phyloP scores from a whole-genome alignment of 306 rosid genomes.

The Sesbania bispinosa region DNA sequence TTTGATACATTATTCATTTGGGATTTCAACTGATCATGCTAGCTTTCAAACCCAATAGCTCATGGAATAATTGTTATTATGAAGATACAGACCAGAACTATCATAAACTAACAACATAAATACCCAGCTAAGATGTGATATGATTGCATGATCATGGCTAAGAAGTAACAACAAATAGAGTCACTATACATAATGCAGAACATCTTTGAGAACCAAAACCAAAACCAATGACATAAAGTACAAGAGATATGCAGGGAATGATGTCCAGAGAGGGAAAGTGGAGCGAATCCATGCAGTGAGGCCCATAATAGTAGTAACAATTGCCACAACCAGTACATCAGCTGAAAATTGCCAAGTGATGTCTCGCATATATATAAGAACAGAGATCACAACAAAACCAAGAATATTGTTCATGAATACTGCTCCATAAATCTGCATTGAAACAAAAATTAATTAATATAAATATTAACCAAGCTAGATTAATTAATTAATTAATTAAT shows the following conservation, averaged over 20 bases:
- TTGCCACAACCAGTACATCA: constrained; percentile 52
- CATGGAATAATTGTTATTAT: too few species aligned
- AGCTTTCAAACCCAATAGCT: too few species aligned
- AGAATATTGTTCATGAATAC: constrained; percentile 70
- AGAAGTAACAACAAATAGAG: too few species aligned
- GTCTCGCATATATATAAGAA: constrained; percentile 46
- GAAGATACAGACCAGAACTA: too few species aligned
- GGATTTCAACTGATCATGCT: too few species aligned
- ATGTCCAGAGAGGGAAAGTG: constrained; percentile 57
- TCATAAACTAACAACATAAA: too few species aligned
- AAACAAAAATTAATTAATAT: neutral
- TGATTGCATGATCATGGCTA: too few species aligned
- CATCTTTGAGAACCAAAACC: constrained; percentile 42
- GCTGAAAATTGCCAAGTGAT: constrained; percentile 63
- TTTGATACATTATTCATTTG: too few species aligned
- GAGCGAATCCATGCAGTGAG: constrained; percentile 31
- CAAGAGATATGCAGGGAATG: constrained; percentile 41
- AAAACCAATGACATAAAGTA: constrained; percentile 46
- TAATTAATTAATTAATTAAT: neutral
- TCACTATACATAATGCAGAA: constrained; percentile 36
- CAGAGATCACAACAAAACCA: constrained; percentile 50
- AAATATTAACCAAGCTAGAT: neutral
- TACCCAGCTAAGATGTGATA: too few species aligned
- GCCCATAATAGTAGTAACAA: constrained; percentile 49
- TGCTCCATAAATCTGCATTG: constrained; percentile 65